phyloP scores from a whole-genome alignment of 345 rosid genomes.

The Rhodomyrtus tomentosa region DNA sequence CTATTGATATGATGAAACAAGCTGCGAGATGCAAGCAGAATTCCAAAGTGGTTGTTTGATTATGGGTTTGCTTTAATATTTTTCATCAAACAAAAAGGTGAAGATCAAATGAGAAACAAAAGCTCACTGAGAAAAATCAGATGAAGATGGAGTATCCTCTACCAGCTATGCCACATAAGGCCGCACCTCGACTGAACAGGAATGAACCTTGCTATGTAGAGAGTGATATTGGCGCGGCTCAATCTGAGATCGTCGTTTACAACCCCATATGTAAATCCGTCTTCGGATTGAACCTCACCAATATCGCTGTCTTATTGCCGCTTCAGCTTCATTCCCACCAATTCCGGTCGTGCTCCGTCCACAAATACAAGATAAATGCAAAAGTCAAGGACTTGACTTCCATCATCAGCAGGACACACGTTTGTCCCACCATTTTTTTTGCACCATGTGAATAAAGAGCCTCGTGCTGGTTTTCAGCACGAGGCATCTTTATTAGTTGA shows the following conservation, averaged over 20 bases:
- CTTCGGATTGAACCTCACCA: slow-evolving; percentile 98
- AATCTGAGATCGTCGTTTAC: slow-evolving; percentile 84
- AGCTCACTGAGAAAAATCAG: background rate
- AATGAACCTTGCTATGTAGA: background rate
- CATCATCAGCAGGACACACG: background rate
- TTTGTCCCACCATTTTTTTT: background rate
- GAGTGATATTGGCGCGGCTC: slow-evolving; percentile 99
- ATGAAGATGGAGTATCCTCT: background rate
- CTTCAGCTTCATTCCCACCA: background rate
- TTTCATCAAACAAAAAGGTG: background rate
- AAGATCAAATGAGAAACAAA: background rate
- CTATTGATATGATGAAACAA: background rate
- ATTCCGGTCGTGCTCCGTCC: background rate
- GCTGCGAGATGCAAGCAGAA: background rate
- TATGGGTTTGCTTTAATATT: background rate
- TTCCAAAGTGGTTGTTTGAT: background rate
- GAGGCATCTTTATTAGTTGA: background rate
- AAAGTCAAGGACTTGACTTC: background rate
- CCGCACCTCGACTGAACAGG: background rate
- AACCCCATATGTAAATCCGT: slow-evolving; percentile 38
- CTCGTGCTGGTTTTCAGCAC: background rate
- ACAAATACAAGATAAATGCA: background rate
- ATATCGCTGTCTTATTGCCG: slow-evolving; percentile 48
- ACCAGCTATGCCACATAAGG: background rate
- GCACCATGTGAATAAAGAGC: background rate